Percentiles rank a stretch among this genome's conserved stretches.
These are phyloP conservation scores for Entomortierella beljakovae DNA, from an alignment of 192 early-diverging fungal genomes.

Conservation along the genomic window DNA sequence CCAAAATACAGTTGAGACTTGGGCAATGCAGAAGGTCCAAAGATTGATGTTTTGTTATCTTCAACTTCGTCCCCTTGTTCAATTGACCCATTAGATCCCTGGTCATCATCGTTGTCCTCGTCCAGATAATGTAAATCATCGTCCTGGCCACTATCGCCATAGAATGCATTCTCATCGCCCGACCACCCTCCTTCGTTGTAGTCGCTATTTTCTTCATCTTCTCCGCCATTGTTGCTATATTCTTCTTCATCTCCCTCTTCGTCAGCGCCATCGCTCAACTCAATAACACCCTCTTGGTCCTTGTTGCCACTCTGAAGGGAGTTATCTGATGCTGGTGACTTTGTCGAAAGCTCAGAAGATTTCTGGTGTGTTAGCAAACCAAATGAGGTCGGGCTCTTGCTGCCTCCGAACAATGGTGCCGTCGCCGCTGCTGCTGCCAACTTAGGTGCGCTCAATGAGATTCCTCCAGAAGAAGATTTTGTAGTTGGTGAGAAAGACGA, in stretches of 20 bases:
- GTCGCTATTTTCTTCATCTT: neutral
- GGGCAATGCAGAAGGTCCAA: neutral
- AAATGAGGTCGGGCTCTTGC: neutral
- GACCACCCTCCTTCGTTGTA: neutral
- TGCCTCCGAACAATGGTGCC: neutral
- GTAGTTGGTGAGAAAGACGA: neutral
- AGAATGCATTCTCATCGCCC: neutral
- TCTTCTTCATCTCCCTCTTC: neutral
- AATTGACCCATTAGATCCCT: neutral
- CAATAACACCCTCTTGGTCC: neutral
- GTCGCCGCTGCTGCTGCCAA: neutral
- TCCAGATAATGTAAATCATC: neutral
- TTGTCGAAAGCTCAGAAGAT: neutral
- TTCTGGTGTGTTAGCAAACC: neutral
- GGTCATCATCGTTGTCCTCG: neutral
- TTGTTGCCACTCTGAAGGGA: neutral
- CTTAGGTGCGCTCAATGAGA: neutral
- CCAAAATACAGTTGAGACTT: neutral
- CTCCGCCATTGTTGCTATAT: neutral
- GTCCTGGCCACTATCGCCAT: neutral
- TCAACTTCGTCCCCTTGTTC: constrained; percentile 1
- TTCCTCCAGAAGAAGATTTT: neutral
- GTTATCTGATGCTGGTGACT: too few relatives aligned
- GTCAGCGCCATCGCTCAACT: neutral
- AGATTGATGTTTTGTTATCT: neutral